A percentile compares a stretch with the other conserved stretches of the same genome.
phyloP scores from a whole-genome alignment of 176 grass and related monocot species.

The Themeda triandra region DNA sequence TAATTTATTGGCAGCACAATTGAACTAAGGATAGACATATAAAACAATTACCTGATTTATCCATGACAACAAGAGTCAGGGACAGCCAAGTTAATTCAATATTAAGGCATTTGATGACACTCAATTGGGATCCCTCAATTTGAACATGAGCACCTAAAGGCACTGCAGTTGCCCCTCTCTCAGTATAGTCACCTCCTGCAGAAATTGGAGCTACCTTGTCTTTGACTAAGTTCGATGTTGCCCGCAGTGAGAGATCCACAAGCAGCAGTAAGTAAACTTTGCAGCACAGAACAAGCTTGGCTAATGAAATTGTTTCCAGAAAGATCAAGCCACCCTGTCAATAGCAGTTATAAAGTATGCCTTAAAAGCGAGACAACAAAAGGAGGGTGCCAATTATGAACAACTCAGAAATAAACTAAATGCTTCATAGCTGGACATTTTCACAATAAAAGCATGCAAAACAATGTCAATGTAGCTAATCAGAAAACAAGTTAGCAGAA shows the following conservation, averaged over 20 bases:
- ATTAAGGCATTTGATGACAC: slow-evolving; percentile 45
- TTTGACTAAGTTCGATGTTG: slow-evolving; percentile 30
- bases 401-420: slow-evolving; percentile 18
- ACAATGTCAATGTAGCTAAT: neutral
- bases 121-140: slow-evolving; percentile 33
- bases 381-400: neutral
- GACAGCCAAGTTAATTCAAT: slow-evolving; percentile 59
- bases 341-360: slow-evolving; percentile 32
- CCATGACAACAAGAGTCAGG: slow-evolving; percentile 47
- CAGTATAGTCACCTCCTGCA: slow-evolving; percentile 23
- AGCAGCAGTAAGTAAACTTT: slow-evolving; percentile 56
- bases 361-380: slow-evolving; percentile 22
- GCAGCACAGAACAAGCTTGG: slow-evolving; percentile 62
- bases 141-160: slow-evolving; percentile 38
- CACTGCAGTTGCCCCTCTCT: slow-evolving; percentile 21
- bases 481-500: slow-evolving; percentile 18
- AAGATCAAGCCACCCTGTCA: slow-evolving; percentile 81
- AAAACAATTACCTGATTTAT: slow-evolving; percentile 56
- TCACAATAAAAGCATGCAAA: slow-evolving; percentile 13
- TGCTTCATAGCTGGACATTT: slow-evolving; percentile 13
- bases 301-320: slow-evolving; percentile 70
- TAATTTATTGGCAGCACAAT: slow-evolving; percentile 14
- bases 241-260: slow-evolving; percentile 18
- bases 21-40: slow-evolving; percentile 12
- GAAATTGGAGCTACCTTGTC: slow-evolving; percentile 27